A percentile compares a stretch with the other conserved stretches of the same genome.
These are phyloP conservation scores for Saccharomyces uvarum DNA, from an alignment of 1,139 yeast genomes.

Conservation along the genomic window DNA sequence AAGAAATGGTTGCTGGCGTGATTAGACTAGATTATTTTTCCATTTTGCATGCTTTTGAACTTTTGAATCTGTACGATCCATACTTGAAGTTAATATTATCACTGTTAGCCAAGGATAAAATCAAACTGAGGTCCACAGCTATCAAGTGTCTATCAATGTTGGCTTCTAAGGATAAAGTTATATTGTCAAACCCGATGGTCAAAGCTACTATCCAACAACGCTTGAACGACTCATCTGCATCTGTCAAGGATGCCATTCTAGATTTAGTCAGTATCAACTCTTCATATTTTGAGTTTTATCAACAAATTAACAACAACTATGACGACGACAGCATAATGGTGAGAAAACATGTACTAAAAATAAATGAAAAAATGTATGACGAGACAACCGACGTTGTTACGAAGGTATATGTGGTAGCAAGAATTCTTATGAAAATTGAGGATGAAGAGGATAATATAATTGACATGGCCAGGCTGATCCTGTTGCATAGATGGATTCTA, in stretches of 20 bases:
- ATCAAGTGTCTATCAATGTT: conserved; percentile 48
- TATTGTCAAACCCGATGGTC: conserved; percentile 45
- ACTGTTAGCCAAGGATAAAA: conserved; percentile 34
- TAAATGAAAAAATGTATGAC: conserved; percentile 45
- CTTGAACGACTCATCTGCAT: conserved; percentile 54
- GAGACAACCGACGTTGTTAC: conserved; percentile 31
- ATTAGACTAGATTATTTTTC: conserved; percentile 17
- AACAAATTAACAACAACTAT: conserved; percentile 37
- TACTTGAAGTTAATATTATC: conserved; percentile 45
- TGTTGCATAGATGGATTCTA: conserved; percentile 43
- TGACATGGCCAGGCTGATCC: conserved; percentile 37
- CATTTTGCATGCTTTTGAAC: conserved; percentile 29
- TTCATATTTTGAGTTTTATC: conserved; percentile 47
- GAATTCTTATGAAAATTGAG: conserved; percentile 47
- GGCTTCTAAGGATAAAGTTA: conserved; percentile 44
- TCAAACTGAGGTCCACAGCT: conserved; percentile 58
- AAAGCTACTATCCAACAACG: conserved; percentile 46
- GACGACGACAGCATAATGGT: conserved; percentile 59
- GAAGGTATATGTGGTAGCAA: conserved; percentile 41
- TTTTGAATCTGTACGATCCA: conserved; percentile 43
- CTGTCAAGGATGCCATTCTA: conserved; percentile 68
- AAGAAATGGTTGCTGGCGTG: conserved; percentile 2
- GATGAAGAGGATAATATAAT: conserved; percentile 63
- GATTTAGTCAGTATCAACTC: conserved; percentile 46
- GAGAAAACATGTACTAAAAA: conserved; percentile 51